These are phyloP conservation scores for Pythium aristosporum DNA, from an alignment of 352 stramenopile species.

Conservation along the genomic window DNA sequence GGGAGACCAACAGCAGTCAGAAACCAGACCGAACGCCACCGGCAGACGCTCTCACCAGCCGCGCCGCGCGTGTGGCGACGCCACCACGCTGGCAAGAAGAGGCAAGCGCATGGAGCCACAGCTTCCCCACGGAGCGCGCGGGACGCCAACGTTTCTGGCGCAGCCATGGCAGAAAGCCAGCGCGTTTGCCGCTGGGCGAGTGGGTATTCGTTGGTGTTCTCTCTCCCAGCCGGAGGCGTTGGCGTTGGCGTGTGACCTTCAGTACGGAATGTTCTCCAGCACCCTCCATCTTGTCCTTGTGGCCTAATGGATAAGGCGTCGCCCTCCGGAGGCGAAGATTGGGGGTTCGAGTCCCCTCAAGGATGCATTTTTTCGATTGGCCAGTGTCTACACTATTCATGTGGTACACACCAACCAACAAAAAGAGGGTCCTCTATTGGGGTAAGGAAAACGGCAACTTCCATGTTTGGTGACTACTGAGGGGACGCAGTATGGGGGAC, in stretches of 20 bases:
- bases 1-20: too few relatives aligned
- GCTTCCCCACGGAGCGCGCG: not conserved
- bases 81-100: too few relatives aligned
- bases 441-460: constrained; percentile 4
- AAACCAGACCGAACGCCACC: too few relatives aligned
- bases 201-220: constrained; percentile 18
- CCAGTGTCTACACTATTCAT: not conserved
- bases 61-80: too few relatives aligned
- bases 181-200: not conserved
- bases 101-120: too few relatives aligned
- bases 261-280: too few relatives aligned
- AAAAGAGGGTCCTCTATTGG: constrained; percentile 4
- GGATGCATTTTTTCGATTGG: constrained; percentile 38
- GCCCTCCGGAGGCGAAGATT: constrained; percentile 71
- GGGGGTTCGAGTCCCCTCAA: constrained; percentile 70
- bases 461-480: too few relatives aligned
- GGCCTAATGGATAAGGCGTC: constrained; percentile 79
- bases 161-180: not conserved
- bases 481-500: constrained; percentile 14
- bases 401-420: constrained; percentile 12
- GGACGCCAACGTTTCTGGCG: not conserved
- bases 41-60: too few relatives aligned
- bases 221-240: not conserved
- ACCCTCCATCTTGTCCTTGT: constrained; percentile 16
- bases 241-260: too few relatives aligned